These are phyloP conservation scores for Scytalidium lignicola DNA, from an alignment of 2,329 filamentous ascomycete species.

Conservation along the genomic window DNA sequence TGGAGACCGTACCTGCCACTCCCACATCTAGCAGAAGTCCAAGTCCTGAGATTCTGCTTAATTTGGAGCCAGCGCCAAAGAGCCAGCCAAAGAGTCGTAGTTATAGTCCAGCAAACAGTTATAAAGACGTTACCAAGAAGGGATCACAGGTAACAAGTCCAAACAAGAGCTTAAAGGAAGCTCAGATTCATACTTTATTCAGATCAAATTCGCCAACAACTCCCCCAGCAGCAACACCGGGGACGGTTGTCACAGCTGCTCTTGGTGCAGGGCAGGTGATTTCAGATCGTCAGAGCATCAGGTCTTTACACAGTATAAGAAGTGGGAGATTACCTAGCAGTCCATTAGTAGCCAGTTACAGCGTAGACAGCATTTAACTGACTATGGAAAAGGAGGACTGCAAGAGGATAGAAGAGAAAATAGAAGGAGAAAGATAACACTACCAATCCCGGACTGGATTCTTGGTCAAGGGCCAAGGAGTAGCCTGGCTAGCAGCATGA, in stretches of 20 bases:
- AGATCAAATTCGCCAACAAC: slow-evolving; percentile 65
- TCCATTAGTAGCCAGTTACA: too few relatives aligned
- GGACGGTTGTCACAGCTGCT: too few relatives aligned
- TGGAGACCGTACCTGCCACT: slow-evolving; percentile 68
- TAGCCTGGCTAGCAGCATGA: slow-evolving; percentile 44
- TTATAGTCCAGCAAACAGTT: slow-evolving; percentile 22
- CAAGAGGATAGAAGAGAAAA: slow-evolving; percentile 10
- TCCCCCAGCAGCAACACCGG: slow-evolving; percentile 59
- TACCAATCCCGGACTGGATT: slow-evolving; percentile 58
- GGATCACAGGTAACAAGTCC: slow-evolving; percentile 29
- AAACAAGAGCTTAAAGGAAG: slow-evolving; percentile 40
- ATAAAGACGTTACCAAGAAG: slow-evolving; percentile 9
- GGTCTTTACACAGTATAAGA: too few relatives aligned
- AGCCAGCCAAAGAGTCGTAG: slow-evolving; percentile 24
- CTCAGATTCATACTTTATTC: slow-evolving; percentile 75
- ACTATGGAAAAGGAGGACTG: too few relatives aligned
- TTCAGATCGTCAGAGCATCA: too few relatives aligned
- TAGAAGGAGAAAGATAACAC: slow-evolving; percentile 43
- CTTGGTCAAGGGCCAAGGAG: slow-evolving; percentile 46
- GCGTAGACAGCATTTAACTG: too few relatives aligned
- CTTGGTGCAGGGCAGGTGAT: too few relatives aligned
- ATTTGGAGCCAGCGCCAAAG: slow-evolving; percentile 43
- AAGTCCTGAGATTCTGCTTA: slow-evolving; percentile 56
- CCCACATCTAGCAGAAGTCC: slow-evolving; percentile 59
- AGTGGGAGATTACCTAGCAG: too few relatives aligned